Percentiles rank a stretch among this genome's conserved stretches.
These are phyloP conservation scores for Cafeteria roenbergensis DNA, from an alignment of 108 stramenopile species.

Conservation along the genomic window DNA sequence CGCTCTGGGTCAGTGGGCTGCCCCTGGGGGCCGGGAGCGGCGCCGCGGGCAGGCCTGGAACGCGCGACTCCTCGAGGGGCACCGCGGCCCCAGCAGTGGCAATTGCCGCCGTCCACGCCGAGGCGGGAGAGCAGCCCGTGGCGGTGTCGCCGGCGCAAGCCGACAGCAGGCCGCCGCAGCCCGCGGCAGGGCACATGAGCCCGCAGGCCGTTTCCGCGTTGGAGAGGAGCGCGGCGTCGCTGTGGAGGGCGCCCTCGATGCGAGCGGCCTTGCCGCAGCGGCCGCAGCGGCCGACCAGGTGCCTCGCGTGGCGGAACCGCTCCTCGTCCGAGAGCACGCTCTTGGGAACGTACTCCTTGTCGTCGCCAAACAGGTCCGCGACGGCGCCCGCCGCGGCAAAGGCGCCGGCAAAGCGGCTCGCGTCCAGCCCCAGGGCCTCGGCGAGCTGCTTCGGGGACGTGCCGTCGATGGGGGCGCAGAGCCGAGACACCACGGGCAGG, in stretches of 20 bases:
- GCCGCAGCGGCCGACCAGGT: constrained; percentile 10
- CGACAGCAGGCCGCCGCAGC: constrained; percentile 13
- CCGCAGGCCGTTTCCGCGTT: constrained; percentile 13
- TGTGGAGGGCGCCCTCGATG: not conserved
- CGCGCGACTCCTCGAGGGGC: not conserved
- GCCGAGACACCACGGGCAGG: constrained; percentile 81
- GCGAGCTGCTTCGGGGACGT: constrained; percentile 41
- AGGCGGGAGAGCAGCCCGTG: too few species aligned
- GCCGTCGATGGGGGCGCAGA: constrained; percentile 94
- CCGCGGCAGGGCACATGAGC: constrained; percentile 18
- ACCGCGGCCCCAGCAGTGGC: not conserved
- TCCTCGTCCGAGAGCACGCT: constrained; percentile 26
- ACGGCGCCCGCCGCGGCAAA: not conserved
- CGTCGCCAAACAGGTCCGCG: too few species aligned
- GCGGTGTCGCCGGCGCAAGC: not conserved
- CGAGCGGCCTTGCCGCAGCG: not conserved
- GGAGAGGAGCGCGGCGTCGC: constrained; percentile 17
- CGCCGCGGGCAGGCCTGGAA: not conserved
- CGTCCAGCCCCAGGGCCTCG: constrained; percentile 43
- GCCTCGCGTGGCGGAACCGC: constrained; percentile 31
- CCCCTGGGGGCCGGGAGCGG: not conserved
- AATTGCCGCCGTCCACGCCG: not conserved
- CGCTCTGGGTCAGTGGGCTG: not conserved
- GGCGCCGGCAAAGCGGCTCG: constrained; percentile 17
- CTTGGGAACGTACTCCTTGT: constrained; percentile 30